These are phyloP conservation scores for Sordaria brevicollis DNA, from an alignment of 495 filamentous ascomycete genomes.

Conservation along the genomic window DNA sequence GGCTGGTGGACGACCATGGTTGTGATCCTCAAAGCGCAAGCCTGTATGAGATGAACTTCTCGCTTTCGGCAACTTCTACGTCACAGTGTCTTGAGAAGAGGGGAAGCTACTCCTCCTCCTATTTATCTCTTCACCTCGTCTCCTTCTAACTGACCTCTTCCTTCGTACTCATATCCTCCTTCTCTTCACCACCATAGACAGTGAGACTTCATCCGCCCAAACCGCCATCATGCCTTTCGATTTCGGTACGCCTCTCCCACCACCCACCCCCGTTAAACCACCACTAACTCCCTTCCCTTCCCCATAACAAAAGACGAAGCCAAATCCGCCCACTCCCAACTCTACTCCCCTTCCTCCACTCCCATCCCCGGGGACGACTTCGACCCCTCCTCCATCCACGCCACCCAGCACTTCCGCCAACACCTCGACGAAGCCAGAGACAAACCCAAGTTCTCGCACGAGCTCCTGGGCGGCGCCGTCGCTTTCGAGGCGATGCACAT, in stretches of 20 bases:
- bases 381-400: too few relatives aligned
- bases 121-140: not conserved
- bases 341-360: slow-evolving; percentile 42
- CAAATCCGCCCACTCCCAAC: slow-evolving; percentile 47
- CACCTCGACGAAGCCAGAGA: slow-evolving; percentile 26
- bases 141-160: not conserved
- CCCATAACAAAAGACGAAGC: slow-evolving; percentile 21
- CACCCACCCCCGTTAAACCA: not conserved
- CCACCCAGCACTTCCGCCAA: too few relatives aligned
- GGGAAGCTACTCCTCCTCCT: not conserved
- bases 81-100: not conserved
- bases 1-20: not conserved
- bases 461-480: slow-evolving; percentile 64
- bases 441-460: slow-evolving; percentile 59
- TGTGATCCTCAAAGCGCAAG: too few relatives aligned
- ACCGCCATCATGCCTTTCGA: not conserved
- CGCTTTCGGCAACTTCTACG: not conserved
- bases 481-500: slow-evolving; percentile 73
- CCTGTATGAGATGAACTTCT: not conserved
- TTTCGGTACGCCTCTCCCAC: slow-evolving; percentile 22
- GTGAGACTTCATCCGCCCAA: not conserved
- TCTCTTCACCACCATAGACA: too few relatives aligned
- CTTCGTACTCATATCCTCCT: too few relatives aligned
- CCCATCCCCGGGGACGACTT: too few relatives aligned
- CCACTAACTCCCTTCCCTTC: not conserved